Evolutionary conservation across 768 basidiomycete species (phyloP), one percentile per base, ranked within the genome.

Genomic region (Leccinellum rugosiceps): DNA sequence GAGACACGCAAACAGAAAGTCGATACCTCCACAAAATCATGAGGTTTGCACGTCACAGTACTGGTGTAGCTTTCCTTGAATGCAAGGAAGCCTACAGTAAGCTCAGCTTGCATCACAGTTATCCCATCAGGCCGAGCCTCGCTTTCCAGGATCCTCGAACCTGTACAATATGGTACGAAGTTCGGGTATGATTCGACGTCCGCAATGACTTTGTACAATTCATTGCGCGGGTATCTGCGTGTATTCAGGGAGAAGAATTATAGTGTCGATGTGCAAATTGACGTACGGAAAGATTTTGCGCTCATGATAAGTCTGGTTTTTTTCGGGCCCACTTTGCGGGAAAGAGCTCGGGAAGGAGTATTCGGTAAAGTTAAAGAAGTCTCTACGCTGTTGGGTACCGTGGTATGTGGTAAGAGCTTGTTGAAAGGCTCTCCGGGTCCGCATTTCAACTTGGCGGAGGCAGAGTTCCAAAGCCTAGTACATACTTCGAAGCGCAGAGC

Each of bases 11-110:
- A 25, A 50, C 19, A 43, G 41, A 30, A 54, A 53, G 10, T 54
- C 34, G 11, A 31, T 31, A 77, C 96, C 77, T 88, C 78, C 23
- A 99, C 95, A 10, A 81, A 87, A 66, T 88, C 81, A 62, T 80
- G 81, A 11, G 94, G 94, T 46, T 75, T 77, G 65, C 92, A 92
- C 15, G 85, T 87, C 54, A 99, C 95, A 41, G 77, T 78, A 69
- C 92, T 94, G 50, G 88, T 78, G 72, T 97, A 99, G 72, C 83
- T 87, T 74, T 98, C 96, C 60, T 82, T 79, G 67, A 97, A 88
- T 17, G 85, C 80, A 62, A 94, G 82, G 71, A 98, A 98, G 8
- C 92, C 92, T 32, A 96, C 88, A 3, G 85, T 84, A 63, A 98
- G 76, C 70, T 98, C 93, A 7, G 89, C 94, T 41, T 93, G 84